Evolutionary conservation across 768 basidiomycete genomes (phyloP), one percentile per base, ranked within the genome.

Genomic region (Boletus subcaerulescens): DNA sequence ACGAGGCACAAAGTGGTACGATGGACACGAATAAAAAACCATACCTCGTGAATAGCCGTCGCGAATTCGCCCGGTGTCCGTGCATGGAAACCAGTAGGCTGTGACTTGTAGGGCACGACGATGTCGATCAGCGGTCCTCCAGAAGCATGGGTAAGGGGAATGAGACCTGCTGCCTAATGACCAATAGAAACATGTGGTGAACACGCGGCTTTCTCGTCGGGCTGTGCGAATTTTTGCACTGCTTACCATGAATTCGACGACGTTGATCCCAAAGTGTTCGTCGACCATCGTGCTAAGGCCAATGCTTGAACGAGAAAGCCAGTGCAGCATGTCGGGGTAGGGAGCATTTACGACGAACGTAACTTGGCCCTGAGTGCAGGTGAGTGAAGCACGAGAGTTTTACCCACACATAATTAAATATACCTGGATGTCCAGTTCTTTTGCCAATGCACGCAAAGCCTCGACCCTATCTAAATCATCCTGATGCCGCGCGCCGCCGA

Each of bases 231-330:
- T 29, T 31, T 59, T 8, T 20, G 45, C 46, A 54, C 59, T 20
- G 69, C 81, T 59, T 46, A 91, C 95, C 95, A 98, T 96, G 62
- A 91, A 96, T 69, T 99, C 96, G 9, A 99, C 96, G 36, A 99
- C 80, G 62, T 94, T 97, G 69, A 99, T 98, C 3, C 97, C 96
- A 58, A 98, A 99, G 68, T 99, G 96, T 70, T 99, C 96, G 65
- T 98, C 94, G 0, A 93, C 81, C 96, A 99, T 99, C 14, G 96
- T 97, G 65, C 91, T 95, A 24, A 98, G 67, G 0, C 96, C 95
- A 15, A 98, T 79, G 57, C 86, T 89, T 2, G 93, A 84, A 43
- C 73, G 74, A 8, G 87, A 83, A 3, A 99, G 76, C 80, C 87
- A 86, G 6, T 70, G 64, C 4, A 93, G 78, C 56, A 98, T 79